Percentiles rank a stretch among this genome's conserved stretches.
These are phyloP conservation scores for Rhizopogon vulgaris DNA, from an alignment of 768 basidiomycete species.

Conservation along the genomic window DNA sequence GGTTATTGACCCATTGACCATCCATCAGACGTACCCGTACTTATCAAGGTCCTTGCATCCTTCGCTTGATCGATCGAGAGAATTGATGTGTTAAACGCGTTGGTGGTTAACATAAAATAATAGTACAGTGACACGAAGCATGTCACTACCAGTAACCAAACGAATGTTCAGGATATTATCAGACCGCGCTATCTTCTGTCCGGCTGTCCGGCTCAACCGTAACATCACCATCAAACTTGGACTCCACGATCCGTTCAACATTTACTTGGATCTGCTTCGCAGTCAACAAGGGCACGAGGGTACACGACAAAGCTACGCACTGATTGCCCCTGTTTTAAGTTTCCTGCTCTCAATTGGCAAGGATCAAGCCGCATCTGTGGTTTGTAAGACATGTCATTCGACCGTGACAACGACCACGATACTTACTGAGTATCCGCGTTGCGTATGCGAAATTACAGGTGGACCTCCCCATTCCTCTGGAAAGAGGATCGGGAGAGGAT, in stretches of 20 bases:
- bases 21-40: no score
- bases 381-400: neutral
- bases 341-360: neutral
- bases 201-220: neutral
- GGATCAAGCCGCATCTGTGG: conserved; percentile 5
- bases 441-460: neutral
- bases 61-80: no score
- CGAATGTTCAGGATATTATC: neutral
- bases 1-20: no score
- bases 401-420: neutral
- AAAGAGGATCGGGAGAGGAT: conserved; percentile 3
- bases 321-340: neutral
- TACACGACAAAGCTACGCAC: conserved; percentile 5
- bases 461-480: neutral
- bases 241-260: conserved; percentile 11
- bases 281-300: neutral
- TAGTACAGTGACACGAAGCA: no score
- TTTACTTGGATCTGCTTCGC: conserved; percentile 13
- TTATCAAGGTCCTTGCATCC: no score
- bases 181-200: neutral
- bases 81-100: no score
- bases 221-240: conserved; percentile 9
- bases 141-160: no score
- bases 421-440: neutral
- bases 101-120: no score